Evolutionary conservation across 75 land plant species (phyloP), one percentile per base, ranked within the genome.

Genomic region (Larix kaempferi): DNA sequence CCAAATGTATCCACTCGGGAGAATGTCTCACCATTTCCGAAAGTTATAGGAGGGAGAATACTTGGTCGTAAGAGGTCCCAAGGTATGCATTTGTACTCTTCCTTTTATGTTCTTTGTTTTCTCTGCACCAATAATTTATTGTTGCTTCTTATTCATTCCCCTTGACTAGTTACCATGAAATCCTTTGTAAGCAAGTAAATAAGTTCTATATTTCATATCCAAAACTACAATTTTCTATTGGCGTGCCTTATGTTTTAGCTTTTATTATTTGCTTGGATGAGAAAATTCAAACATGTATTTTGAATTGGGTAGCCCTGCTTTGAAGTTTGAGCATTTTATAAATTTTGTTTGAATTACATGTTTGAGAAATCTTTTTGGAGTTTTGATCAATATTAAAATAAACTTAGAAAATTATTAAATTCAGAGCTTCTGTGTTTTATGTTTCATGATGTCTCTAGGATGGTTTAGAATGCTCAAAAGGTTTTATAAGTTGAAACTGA

Each of bases 21-120:
- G 91, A 78, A 93, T 93, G 95, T 93, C 95, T 16, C 92, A 93
- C 49, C 88, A 91, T 81, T 91, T 93, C 58, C 84, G 89, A 14
- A 84, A 91, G 63, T 63, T 93, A 85, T 57, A 76, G 26, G 95
- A 78, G 74, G 95, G 93, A 56, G 95, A 93, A 73, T 91, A 87
- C 78, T 41, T 93, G 64, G 79, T 89, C 79, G 92, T 90, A 61
- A 89, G 85, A 74, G 95, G 95, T 44, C 95, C 95, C 3, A 89
- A 91, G 95, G 95, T 92, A 57, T 17, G 60, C 39, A 54, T 58
- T 59, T 56, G 39, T 55, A 37, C 39, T 49, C 35, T 76, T 29
- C 41, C 54, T 59, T 74, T 12, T 0, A 16, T 69, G 21, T 23
- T 22, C 0, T 35, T 69, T 26, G n/a, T n/a, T n/a, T n/a, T n/a